phyloP scores from a whole-genome alignment of 106 monocot species.

The Triglochin maritima region DNA sequence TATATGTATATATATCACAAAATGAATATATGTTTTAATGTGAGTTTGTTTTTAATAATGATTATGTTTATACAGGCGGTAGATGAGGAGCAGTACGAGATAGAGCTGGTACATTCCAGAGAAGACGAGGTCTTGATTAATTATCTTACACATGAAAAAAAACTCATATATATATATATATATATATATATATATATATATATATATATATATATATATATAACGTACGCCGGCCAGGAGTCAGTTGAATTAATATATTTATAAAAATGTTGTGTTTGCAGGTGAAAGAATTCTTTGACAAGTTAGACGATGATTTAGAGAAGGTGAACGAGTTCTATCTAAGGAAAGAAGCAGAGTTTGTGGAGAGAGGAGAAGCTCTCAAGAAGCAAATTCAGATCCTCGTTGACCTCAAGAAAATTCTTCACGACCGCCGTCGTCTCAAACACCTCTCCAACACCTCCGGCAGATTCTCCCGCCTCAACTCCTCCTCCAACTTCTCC shows the following conservation, averaged over 20 bases:
- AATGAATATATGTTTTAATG: too few relatives aligned
- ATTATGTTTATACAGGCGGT: conserved; percentile 19
- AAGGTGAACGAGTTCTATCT: conserved; percentile 77
- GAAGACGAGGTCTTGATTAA: conserved; percentile 42
- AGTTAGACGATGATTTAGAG: conserved; percentile 59
- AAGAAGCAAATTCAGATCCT: conserved; percentile 85
- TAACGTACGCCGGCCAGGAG: too few relatives aligned
- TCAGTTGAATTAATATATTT: too few relatives aligned
- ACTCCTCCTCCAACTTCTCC: conserved; percentile 14
- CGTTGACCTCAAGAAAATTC: conserved; percentile 60
- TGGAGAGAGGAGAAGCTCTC: conserved; percentile 57
- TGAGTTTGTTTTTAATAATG: too few relatives aligned
- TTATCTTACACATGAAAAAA: neutral
- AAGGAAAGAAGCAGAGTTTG: conserved; percentile 61
- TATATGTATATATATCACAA: too few relatives aligned
- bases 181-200: too few relatives aligned
- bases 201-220: neutral
- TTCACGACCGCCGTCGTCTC: conserved; percentile 46
- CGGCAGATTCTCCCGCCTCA: conserved; percentile 1
- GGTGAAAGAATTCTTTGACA: conserved; percentile 68
- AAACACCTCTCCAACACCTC: conserved; percentile 3
- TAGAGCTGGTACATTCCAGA: conserved; percentile 51
- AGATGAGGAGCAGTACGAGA: conserved; percentile 41
- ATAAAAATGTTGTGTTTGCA: neutral
- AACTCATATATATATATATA: neutral